phyloP scores from a whole-genome alignment of 2,329 filamentous ascomycete species.

The Xylaria hypoxylon region DNA sequence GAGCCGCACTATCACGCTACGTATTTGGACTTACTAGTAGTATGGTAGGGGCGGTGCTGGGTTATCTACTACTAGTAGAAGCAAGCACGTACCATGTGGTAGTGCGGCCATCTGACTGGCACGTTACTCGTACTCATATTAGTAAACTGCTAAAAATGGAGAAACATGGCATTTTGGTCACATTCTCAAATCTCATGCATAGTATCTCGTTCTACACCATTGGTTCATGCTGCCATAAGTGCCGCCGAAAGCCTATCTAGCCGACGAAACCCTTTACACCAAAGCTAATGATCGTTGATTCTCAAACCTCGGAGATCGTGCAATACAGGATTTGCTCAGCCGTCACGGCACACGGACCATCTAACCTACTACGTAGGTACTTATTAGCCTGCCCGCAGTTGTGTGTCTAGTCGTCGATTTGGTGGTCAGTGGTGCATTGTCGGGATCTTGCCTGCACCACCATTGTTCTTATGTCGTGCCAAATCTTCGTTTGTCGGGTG shows the following conservation, averaged over 20 bases:
- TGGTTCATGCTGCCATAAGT: neutral
- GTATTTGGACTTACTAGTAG: neutral
- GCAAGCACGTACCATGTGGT: neutral
- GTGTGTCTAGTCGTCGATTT: slow-evolving; percentile 83
- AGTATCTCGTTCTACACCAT: neutral
- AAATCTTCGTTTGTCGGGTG: slow-evolving; percentile 78
- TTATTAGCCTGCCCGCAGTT: slow-evolving; percentile 78
- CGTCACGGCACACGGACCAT: slow-evolving; percentile 74
- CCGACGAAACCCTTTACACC: neutral
- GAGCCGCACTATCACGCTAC: slow-evolving; percentile 3
- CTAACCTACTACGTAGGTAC: slow-evolving; percentile 60
- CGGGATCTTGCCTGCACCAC: neutral
- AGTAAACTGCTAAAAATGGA: neutral
- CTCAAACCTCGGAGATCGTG: slow-evolving; percentile 76
- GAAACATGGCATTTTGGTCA: neutral
- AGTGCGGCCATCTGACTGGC: neutral
- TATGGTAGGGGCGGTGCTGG: neutral
- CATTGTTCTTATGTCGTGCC: slow-evolving; percentile 71
- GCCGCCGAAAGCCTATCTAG: neutral
- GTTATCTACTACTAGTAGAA: neutral
- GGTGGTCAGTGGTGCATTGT: slow-evolving; percentile 5
- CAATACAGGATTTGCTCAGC: slow-evolving; percentile 61
- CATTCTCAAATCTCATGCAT: slow-evolving; percentile 1
- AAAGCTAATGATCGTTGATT: slow-evolving; percentile 71
- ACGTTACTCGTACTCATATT: too few species aligned